phyloP scores from a whole-genome alignment of 2,329 filamentous ascomycete genomes.

The Aspergillus latus region DNA sequence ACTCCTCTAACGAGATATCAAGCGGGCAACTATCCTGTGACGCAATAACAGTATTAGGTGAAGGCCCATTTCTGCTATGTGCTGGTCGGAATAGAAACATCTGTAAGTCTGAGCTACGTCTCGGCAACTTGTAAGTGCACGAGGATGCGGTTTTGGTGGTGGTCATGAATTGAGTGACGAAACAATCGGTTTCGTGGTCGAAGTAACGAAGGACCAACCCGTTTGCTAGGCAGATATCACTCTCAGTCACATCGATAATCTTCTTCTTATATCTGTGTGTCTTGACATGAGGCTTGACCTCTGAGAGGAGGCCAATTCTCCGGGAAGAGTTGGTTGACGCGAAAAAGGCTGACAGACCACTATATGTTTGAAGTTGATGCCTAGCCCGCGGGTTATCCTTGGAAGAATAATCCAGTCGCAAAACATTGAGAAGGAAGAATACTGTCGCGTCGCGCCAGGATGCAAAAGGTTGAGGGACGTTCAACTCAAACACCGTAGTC shows the following conservation, averaged over 20 bases:
- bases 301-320: conserved; percentile 37
- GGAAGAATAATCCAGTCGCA: conserved; percentile 27
- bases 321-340: conserved; percentile 1
- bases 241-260: conserved; percentile 24
- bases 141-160: conserved; percentile 21
- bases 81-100: conserved; percentile 40
- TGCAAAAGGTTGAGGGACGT: conserved; percentile 41
- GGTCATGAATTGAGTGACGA: conserved; percentile 18
- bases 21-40: conserved; percentile 50
- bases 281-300: conserved; percentile 35
- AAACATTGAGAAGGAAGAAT: conserved; percentile 43
- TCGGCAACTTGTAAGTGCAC: conserved; percentile 42
- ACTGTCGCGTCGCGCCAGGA: conserved; percentile 53
- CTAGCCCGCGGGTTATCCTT: conserved; percentile 11
- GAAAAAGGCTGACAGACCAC: conserved; percentile 19
- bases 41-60: conserved; percentile 56
- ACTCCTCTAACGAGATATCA: conserved; percentile 55
- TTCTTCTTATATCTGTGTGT: conserved; percentile 36
- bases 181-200: conserved; percentile 23
- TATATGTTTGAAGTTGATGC: conserved; percentile 16
- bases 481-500: conserved; percentile 56
- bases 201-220: conserved; percentile 40
- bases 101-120: conserved; percentile 36
- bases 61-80: conserved; percentile 19
- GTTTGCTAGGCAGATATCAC: conserved; percentile 49